phyloP scores from a whole-genome alignment of 306 rosid species.

The Acacia acuminata region DNA sequence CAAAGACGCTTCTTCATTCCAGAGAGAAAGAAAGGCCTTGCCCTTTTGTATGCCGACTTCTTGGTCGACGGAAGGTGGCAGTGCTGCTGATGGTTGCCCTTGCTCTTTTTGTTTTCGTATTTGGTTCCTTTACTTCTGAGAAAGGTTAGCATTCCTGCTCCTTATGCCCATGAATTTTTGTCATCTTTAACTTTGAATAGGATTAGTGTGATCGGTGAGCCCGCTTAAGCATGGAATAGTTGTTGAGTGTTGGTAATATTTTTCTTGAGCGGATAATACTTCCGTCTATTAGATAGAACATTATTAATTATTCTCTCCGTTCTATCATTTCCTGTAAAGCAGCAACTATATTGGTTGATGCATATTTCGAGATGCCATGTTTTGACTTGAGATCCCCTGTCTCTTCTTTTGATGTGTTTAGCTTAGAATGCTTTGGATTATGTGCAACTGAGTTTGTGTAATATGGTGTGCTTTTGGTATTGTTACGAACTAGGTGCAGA shows the following conservation, averaged over 20 bases:
- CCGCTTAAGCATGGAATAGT: constrained; percentile 1
- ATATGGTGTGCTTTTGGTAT: constrained; percentile 41
- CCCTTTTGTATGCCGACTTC: constrained; percentile 54
- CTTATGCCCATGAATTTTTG: not conserved
- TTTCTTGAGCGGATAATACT: not conserved
- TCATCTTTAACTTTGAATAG: not conserved
- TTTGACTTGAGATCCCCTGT: not conserved
- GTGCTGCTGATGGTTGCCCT: constrained; percentile 76
- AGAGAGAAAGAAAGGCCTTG: constrained; percentile 83
- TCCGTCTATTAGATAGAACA: not conserved
- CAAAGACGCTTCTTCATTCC: constrained; percentile 64
- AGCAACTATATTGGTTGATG: constrained; percentile 6
- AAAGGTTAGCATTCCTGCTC: constrained; percentile 56
- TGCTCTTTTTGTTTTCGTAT: constrained; percentile 69
- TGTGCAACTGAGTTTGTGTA: constrained; percentile 25
- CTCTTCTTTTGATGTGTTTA: constrained; percentile 23
- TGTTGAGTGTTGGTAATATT: not conserved
- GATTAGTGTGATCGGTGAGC: not conserved
- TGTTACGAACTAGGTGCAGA: constrained; percentile 61
- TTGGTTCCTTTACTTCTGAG: constrained; percentile 63
- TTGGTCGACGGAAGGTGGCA: constrained; percentile 72
- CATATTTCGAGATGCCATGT: constrained; percentile 16
- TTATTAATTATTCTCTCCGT: constrained; percentile 1
- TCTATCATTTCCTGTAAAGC: constrained; percentile 13
- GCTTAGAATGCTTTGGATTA: constrained; percentile 25